A percentile compares a stretch with the other conserved stretches of the same genome.
phyloP scores from a whole-genome alignment of 1,284 basidiomycete genomes.

The Kalmanozyma brasiliensis region DNA sequence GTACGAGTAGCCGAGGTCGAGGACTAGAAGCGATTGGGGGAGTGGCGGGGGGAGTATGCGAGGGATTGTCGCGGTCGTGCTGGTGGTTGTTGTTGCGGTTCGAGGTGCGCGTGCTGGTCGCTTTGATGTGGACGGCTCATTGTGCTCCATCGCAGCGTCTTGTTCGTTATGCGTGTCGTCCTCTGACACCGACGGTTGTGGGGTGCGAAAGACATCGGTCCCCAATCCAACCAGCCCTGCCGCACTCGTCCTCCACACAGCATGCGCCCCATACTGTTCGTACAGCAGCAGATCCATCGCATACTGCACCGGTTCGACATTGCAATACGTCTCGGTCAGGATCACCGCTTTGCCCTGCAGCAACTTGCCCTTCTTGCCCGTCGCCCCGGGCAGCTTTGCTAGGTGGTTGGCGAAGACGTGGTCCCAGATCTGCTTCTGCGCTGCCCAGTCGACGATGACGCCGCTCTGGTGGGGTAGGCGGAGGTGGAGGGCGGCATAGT shows the following conservation, averaged over 20 bases:
- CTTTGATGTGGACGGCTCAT: neutral
- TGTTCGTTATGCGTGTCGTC: neutral
- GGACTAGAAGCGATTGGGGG: conserved; percentile 82
- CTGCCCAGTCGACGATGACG: conserved; percentile 62
- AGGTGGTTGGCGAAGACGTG: conserved; percentile 44
- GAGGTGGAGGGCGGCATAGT: conserved; percentile 58
- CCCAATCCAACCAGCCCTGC: conserved; percentile 19
- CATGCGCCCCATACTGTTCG: conserved; percentile 92
- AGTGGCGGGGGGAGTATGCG: conserved; percentile 14
- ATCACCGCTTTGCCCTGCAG: conserved; percentile 68
- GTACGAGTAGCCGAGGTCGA: conserved; percentile 92
- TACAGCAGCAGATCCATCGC: conserved; percentile 93
- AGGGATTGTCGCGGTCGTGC: neutral
- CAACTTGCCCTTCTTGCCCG: conserved; percentile 6
- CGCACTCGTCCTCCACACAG: conserved; percentile 74
- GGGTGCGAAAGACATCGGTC: conserved; percentile 7
- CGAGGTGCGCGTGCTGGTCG: conserved; percentile 9
- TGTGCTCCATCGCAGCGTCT: neutral
- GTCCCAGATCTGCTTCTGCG: conserved; percentile 63
- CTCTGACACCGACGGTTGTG: conserved; percentile 8
- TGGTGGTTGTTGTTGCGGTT: neutral
- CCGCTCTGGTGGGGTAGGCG: conserved; percentile 61
- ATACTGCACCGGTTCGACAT: conserved; percentile 87
- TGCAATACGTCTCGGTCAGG: conserved; percentile 92
- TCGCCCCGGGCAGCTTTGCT: neutral